Conservation (phyloP, 2,329 filamentous ascomycete species). For the Aspergillus intermedius region DNA sequence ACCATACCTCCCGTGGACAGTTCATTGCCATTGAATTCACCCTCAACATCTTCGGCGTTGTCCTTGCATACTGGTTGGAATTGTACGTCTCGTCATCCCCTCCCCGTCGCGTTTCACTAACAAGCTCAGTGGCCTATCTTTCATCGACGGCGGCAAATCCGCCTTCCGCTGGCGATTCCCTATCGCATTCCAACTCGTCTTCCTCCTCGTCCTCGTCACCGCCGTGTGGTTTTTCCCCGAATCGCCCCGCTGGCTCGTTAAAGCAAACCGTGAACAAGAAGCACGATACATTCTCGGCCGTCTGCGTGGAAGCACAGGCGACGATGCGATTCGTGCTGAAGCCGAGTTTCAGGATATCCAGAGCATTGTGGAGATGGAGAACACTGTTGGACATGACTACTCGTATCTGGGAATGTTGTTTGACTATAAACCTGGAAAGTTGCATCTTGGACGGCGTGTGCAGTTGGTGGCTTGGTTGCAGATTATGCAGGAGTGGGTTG, state of each 20-base stretch:
- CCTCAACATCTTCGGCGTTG: constrained; percentile 64
- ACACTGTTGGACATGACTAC: constrained; percentile 45
- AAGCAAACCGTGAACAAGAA: constrained; percentile 60
- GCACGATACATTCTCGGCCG: constrained; percentile 59
- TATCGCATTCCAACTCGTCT: constrained; percentile 63
- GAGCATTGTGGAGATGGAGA: constrained; percentile 57
- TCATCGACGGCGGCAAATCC: constrained; percentile 52
- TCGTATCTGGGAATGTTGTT: constrained; percentile 63
- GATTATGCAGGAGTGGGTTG: constrained; percentile 64
- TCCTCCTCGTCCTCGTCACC: constrained; percentile 51
- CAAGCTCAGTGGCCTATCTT: constrained; percentile 48
- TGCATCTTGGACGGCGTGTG: constrained; percentile 61
- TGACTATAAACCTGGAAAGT: constrained; percentile 56
- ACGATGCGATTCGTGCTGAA: constrained; percentile 50
- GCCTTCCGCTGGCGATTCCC: constrained; percentile 62
- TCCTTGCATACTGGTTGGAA: constrained; percentile 56
- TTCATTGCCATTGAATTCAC: constrained; percentile 69
- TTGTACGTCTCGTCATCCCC: constrained; percentile 32
- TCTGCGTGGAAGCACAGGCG: constrained; percentile 54
- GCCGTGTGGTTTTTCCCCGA: constrained; percentile 64
- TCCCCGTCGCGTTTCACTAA: not conserved
- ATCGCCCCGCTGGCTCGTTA: constrained; percentile 54
- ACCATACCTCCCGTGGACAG: constrained; percentile 61
- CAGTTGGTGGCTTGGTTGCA: constrained; percentile 67
- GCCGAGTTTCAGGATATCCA: constrained; percentile 63